phyloP scores from a whole-genome alignment of 495 filamentous ascomycete genomes.

The Recurvomyces mirabilis region DNA sequence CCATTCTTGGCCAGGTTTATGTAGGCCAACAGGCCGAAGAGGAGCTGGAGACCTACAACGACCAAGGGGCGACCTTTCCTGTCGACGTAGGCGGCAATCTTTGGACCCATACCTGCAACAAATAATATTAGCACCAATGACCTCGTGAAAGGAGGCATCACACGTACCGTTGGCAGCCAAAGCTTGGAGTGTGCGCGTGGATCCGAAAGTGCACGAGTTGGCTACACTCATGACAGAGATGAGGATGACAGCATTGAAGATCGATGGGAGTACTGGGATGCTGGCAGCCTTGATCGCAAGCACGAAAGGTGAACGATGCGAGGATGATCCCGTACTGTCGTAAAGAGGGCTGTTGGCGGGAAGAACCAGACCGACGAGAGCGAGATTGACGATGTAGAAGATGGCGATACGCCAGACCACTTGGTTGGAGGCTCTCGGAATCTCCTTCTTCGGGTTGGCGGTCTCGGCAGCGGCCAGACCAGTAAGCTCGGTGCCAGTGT shows the following conservation, averaged over 20 bases:
- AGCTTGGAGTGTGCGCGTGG: slow-evolving; percentile 30
- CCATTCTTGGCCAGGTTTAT: slow-evolving; percentile 4
- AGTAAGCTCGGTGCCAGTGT: slow-evolving; percentile 23
- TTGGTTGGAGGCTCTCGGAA: slow-evolving; percentile 36
- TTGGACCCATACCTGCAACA: slow-evolving; percentile 26
- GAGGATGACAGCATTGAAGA: slow-evolving; percentile 34
- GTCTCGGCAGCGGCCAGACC: slow-evolving; percentile 39
- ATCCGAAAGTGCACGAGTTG: slow-evolving; percentile 32
- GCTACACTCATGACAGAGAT: slow-evolving; percentile 33
- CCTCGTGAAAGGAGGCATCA: too few relatives aligned
- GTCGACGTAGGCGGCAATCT: slow-evolving; percentile 32
- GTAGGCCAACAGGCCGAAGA: slow-evolving; percentile 33
- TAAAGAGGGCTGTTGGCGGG: slow-evolving; percentile 25
- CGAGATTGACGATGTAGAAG: slow-evolving; percentile 32
- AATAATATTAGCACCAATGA: too few relatives aligned
- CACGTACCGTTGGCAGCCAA: slow-evolving; percentile 24
- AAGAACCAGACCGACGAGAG: slow-evolving; percentile 29
- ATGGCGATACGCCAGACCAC: slow-evolving; percentile 41
- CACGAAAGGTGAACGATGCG: slow-evolving; percentile 29
- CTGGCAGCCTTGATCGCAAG: slow-evolving; percentile 30
- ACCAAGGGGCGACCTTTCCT: slow-evolving; percentile 33
- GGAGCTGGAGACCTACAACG: slow-evolving; percentile 40
- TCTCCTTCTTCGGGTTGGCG: slow-evolving; percentile 34
- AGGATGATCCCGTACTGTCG: slow-evolving; percentile 29
- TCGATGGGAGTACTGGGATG: slow-evolving; percentile 29